Conservation (phyloP, 768 basidiomycete species). For the Agaricus blazei region DNA sequence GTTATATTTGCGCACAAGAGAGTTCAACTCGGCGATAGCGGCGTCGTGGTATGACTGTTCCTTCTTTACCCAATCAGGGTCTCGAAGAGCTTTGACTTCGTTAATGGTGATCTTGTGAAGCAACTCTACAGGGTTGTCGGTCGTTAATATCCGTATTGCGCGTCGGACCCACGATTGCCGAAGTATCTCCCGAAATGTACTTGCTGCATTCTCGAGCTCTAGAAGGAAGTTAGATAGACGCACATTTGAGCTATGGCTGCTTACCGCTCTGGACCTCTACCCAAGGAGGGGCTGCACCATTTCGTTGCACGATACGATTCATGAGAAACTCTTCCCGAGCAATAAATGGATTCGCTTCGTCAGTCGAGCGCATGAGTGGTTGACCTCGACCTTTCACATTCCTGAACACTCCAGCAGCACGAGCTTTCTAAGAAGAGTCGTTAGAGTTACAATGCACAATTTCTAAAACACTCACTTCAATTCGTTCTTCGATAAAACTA, state of each 20-base stretch:
- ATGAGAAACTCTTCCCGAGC: constrained; percentile 76
- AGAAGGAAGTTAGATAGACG: background rate
- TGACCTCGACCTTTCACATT: constrained; percentile 60
- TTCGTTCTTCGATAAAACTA: constrained; percentile 69
- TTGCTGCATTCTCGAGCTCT: constrained; percentile 66
- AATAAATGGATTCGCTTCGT: constrained; percentile 54
- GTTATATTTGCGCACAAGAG: constrained; percentile 75
- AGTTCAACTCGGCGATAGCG: constrained; percentile 68
- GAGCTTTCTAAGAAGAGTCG: constrained; percentile 44
- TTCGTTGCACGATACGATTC: constrained; percentile 79
- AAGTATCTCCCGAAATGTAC: constrained; percentile 59
- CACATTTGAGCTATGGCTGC: constrained; percentile 13
- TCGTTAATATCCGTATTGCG: constrained; percentile 56
- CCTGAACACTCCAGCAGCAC: constrained; percentile 65
- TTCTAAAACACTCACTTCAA: constrained; percentile 50
- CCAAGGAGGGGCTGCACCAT: constrained; percentile 85
- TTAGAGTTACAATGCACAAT: background rate
- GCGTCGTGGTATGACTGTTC: constrained; percentile 65
- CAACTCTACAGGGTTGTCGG: constrained; percentile 34
- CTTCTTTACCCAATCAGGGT: constrained; percentile 64
- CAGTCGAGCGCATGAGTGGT: constrained; percentile 30
- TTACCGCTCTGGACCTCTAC: constrained; percentile 72
- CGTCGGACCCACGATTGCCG: constrained; percentile 73
- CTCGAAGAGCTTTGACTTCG: constrained; percentile 44
- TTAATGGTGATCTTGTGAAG: constrained; percentile 26